Evolutionary conservation across 768 basidiomycete genomes (phyloP).

Genomic region (Gelatoporia subvermispora): DNA sequence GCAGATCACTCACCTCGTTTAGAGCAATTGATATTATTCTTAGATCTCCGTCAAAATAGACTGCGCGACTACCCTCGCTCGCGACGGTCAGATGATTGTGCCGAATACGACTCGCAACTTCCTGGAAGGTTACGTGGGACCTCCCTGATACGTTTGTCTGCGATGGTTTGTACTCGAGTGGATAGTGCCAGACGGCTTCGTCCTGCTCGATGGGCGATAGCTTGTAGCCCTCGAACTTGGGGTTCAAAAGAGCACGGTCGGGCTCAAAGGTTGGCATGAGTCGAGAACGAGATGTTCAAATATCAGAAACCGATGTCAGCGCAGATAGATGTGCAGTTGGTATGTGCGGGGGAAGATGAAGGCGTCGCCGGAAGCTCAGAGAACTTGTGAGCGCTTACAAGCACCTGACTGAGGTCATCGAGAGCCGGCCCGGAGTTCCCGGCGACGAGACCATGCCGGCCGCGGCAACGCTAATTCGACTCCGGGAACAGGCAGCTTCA

Average conservation of each 20-base stretch:
- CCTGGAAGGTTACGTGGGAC: constrained; percentile 66
- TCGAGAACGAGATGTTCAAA: no score
- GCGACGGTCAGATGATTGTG: constrained; percentile 74
- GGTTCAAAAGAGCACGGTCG: constrained; percentile 56
- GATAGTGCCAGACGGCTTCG: constrained; percentile 45
- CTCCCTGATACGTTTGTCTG: constrained; percentile 56
- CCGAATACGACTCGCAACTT: constrained; percentile 78
- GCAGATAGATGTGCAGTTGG: no score
- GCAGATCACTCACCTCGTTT: constrained; percentile 45
- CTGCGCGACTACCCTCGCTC: constrained; percentile 38
- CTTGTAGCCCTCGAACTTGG: constrained; percentile 84
- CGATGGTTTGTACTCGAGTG: constrained; percentile 41
- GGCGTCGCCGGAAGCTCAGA: no score
- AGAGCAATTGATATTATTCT: constrained; percentile 58
- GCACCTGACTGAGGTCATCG: no score
- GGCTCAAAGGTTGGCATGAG: constrained; percentile 17
- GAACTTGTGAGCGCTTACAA: no score
- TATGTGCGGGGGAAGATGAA: no score
- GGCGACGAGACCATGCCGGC: no score
- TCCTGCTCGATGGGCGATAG: constrained; percentile 59
- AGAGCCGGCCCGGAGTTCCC: no score
- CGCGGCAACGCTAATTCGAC: no score
- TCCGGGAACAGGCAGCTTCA: no score
- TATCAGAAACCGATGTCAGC: no score
- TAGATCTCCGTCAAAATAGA: constrained; percentile 66